phyloP scores from a whole-genome alignment of 305 asterid genomes.

The Fraxinus sp. region DNA sequence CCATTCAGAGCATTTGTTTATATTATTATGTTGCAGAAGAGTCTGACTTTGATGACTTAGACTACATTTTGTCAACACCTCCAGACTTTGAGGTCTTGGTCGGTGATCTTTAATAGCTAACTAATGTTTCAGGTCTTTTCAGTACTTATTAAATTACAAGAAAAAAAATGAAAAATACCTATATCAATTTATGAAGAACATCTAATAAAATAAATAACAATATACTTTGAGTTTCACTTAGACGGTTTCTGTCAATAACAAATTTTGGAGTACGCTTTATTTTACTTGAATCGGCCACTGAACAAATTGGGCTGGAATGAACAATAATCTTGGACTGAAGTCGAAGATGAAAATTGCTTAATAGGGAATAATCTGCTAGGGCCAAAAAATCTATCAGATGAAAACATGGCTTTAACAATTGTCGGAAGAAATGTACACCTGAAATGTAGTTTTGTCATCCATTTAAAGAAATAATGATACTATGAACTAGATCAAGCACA shows the following conservation, averaged over 20 bases:
- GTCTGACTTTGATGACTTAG: conserved; percentile 4
- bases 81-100: not conserved
- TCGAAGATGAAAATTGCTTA: not conserved
- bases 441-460: not conserved
- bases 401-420: not conserved
- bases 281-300: not conserved
- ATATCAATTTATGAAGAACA: not conserved
- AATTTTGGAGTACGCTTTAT: not conserved
- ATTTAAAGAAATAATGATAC: not conserved
- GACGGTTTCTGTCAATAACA: not conserved
- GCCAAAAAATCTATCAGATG: not conserved
- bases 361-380: not conserved
- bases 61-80: not conserved
- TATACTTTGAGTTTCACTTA: not conserved
- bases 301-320: not conserved
- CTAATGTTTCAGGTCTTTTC: not conserved
- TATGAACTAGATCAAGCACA: not conserved
- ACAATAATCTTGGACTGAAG: not conserved
- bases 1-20: not conserved
- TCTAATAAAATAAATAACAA: not conserved
- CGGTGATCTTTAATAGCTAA: conserved; percentile 9
- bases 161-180: not conserved
- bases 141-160: not conserved
- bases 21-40: not conserved
- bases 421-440: not conserved